Base-by-base conservation (phyloP, 805 yeast genomes). In the Kodamaea hsintzibuensis region DNA sequence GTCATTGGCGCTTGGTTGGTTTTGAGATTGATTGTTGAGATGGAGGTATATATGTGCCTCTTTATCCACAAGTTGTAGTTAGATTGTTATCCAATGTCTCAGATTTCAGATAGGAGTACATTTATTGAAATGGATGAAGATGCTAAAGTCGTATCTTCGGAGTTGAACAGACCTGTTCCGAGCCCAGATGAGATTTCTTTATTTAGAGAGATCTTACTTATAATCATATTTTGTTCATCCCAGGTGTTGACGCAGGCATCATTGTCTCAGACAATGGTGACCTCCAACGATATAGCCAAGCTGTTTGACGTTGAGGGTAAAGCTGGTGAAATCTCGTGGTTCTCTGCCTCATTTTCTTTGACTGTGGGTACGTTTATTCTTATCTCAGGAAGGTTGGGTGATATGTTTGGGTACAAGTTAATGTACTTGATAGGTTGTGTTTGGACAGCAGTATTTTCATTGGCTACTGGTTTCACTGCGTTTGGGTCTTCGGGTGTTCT, bases 311-410 rank as follows among this genome's bases (percentile, higher is more conserved):
- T 71, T 3, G 59, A 47, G 17, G 62, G 58, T 46, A 27, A 48
- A 12, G 61, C 68, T 0, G 73, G 76, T 2, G 71, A 70, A 49
- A 59, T 66, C 8, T 62, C 73, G 7, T 72, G 76, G 76, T 71
- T 72, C 50, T 56, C 72, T 0, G 72, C 74, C 1, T 59, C 73
- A 1, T 70, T 62, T 44, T 67, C 75, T 2, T 58, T 72, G 44
- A 69, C 73, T 0, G 73, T 69, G 14, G 76, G 76, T 13, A 70
- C 76, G 2, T 72, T 72, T 50, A 71, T 71, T 46, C 57, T 71
- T 12, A 60, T 68, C 1, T 62, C 69, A 2, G 76, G 76, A 1
- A 61, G 73, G 30, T 47, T 72, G 19, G 76, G 76, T 12, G 76
- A 71, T 53, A 54, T 70, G 60, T 66, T 65, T 53, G 76, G 76